Evolutionary conservation across 2,329 filamentous ascomycete genomes (phyloP).

Genomic region (Zarea fungicola): DNA sequence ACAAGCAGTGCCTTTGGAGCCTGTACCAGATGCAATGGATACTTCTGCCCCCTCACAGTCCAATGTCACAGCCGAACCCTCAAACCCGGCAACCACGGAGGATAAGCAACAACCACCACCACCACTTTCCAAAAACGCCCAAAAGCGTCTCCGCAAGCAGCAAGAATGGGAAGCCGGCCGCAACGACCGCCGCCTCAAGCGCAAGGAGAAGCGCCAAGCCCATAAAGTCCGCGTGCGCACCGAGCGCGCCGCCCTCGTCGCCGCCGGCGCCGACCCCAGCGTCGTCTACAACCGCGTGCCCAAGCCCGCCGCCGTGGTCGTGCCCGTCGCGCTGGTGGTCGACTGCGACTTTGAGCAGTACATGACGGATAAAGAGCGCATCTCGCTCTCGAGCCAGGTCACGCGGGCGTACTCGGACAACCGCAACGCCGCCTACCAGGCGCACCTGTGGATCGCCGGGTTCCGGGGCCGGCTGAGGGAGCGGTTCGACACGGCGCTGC

Average conservation of each 20-base stretch:
- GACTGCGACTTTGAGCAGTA: constrained; percentile 90
- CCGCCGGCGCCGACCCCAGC: constrained; percentile 39
- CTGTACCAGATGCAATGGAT: not conserved
- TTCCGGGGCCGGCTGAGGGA: constrained; percentile 71
- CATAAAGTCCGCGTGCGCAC: constrained; percentile 44
- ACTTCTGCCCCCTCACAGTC: constrained; percentile 4
- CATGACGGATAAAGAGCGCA: constrained; percentile 81
- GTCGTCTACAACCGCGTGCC: constrained; percentile 27
- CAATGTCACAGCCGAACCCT: not conserved
- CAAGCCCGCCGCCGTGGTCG: constrained; percentile 41
- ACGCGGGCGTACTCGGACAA: constrained; percentile 90
- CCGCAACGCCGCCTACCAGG: constrained; percentile 58
- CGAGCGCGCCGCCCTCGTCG: constrained; percentile 45
- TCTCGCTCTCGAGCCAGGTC: constrained; percentile 77
- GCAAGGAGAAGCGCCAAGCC: constrained; percentile 50
- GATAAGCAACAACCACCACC: constrained; percentile 8
- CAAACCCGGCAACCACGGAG: not conserved
- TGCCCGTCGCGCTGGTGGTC: constrained; percentile 76
- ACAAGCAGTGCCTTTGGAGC: not conserved
- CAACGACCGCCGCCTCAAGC: constrained; percentile 48
- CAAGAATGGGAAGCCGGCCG: constrained; percentile 72
- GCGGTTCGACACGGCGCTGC: constrained; percentile 72
- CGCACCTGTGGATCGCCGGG: constrained; percentile 71
- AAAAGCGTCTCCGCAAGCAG: constrained; percentile 70
- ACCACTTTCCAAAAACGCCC: constrained; percentile 73